phyloP scores from a whole-genome alignment of 495 filamentous ascomycete genomes.

The Glarea lozoyensis region DNA sequence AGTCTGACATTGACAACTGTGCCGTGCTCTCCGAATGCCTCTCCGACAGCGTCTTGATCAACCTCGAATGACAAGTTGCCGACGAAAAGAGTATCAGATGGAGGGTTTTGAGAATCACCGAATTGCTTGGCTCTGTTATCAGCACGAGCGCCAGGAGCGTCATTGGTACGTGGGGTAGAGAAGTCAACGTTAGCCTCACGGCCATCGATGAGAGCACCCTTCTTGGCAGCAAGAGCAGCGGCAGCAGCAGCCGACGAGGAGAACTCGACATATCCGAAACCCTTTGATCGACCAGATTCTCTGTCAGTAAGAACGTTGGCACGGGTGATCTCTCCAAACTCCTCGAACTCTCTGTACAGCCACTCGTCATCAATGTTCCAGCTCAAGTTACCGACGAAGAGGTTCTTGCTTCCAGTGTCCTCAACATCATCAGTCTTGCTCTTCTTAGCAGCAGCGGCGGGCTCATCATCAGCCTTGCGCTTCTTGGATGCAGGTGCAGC shows the following conservation, averaged over 20 bases:
- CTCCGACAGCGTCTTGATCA: constrained; percentile 63
- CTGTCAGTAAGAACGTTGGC: constrained; percentile 79
- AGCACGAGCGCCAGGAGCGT: constrained; percentile 45
- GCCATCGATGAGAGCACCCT: constrained; percentile 71
- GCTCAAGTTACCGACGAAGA: constrained; percentile 90
- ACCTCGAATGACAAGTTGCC: constrained; percentile 87
- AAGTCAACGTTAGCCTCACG: constrained; percentile 87
- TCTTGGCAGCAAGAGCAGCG: constrained; percentile 73
- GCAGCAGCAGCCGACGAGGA: constrained; percentile 55
- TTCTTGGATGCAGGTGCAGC: constrained; percentile 62
- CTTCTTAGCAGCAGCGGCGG: constrained; percentile 64
- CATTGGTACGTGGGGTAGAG: constrained; percentile 56
- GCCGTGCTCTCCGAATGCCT: constrained; percentile 65
- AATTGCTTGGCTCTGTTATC: constrained; percentile 63
- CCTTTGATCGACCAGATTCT: constrained; percentile 75
- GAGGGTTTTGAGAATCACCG: constrained; percentile 67
- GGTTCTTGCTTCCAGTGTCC: constrained; percentile 55
- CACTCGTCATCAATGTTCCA: constrained; percentile 93
- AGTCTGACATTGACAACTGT: constrained; percentile 72
- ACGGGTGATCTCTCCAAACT: constrained; percentile 66
- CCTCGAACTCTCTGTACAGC: constrained; percentile 78
- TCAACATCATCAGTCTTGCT: constrained; percentile 58
- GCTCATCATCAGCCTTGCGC: constrained; percentile 73
- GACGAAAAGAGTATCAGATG: constrained; percentile 83
- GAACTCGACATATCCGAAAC: constrained; percentile 97